Conservation (phyloP, 805 yeast genomes). For the Ogataea ganodermae region DNA sequence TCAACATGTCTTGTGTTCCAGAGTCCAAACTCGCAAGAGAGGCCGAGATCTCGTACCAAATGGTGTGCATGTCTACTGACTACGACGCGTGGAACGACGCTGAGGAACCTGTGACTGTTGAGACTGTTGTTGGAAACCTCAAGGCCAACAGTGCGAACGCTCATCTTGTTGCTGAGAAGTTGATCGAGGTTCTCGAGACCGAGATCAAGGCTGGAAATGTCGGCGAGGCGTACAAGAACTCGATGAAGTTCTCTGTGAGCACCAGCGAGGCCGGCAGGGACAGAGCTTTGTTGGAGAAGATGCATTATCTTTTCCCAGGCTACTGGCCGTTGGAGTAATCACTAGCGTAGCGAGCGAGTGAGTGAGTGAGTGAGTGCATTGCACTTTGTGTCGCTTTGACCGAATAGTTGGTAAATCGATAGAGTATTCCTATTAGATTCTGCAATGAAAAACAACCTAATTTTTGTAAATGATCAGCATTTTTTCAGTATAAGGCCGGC, state of each 20-base stretch:
- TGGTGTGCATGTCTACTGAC: constrained; percentile 99
- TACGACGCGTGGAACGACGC: constrained; percentile 97
- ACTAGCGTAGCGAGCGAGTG: too few relatives aligned
- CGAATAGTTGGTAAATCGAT: too few relatives aligned
- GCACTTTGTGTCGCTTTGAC: too few relatives aligned
- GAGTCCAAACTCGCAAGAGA: constrained; percentile 96
- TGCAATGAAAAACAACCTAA: too few relatives aligned
- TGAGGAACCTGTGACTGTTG: constrained; percentile 98
- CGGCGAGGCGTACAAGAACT: constrained; percentile 71
- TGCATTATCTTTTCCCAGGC: constrained; percentile 89
- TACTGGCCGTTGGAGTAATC: constrained; percentile 60
- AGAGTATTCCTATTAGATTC: too few relatives aligned
- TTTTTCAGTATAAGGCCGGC: too few relatives aligned
- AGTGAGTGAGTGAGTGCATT: not conserved
- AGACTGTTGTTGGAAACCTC: constrained; percentile 89
- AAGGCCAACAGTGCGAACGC: constrained; percentile 89
- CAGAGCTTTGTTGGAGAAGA: constrained; percentile 69
- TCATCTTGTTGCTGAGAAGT: constrained; percentile 65
- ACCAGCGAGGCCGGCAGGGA: constrained; percentile 76
- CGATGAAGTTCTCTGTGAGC: constrained; percentile 79
- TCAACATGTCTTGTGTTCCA: constrained; percentile 97
- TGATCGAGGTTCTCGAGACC: constrained; percentile 67
- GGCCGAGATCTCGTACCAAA: constrained; percentile 95
- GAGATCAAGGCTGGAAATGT: constrained; percentile 59
- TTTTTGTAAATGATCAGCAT: not conserved